Conservation (phyloP, 208 protist genomes). For the Leishmania tarentolae region DNA sequence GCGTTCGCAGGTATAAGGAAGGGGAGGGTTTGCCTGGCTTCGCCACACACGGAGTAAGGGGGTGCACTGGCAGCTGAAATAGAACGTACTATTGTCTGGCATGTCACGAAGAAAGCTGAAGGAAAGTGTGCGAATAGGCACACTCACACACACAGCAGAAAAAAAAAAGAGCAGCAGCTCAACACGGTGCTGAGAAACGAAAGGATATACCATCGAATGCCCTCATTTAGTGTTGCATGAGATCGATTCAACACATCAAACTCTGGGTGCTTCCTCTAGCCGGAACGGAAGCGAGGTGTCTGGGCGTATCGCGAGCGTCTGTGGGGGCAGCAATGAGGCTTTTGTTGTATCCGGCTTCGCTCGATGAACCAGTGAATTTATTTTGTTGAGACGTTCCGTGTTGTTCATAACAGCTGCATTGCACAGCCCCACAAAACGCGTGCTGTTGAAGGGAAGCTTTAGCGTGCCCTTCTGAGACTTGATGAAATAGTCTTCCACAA, state of each 20-base stretch:
- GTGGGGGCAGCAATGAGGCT: constrained; percentile 28
- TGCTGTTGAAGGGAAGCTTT: constrained; percentile 39
- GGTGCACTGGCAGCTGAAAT: neutral
- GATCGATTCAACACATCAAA: neutral
- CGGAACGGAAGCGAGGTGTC: constrained; percentile 28
- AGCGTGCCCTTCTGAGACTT: constrained; percentile 39
- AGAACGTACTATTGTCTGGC: neutral
- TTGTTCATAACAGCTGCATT: constrained; percentile 36
- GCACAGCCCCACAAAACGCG: constrained; percentile 44
- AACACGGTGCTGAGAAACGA: neutral
- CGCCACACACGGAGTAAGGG: neutral
- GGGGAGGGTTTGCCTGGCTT: neutral
- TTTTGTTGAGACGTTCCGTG: constrained; percentile 42
- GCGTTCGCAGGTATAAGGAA: neutral
- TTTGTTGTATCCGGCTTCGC: constrained; percentile 32
- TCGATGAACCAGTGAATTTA: constrained; percentile 67
- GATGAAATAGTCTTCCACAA: constrained; percentile 34
- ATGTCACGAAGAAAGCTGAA: neutral
- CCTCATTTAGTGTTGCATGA: too few relatives aligned
- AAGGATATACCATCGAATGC: neutral
- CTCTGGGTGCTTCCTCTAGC: constrained; percentile 13
- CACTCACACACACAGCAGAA: neutral
- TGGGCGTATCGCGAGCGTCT: constrained; percentile 29
- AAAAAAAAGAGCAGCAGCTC: neutral
- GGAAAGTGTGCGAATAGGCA: too few relatives aligned